Base-by-base conservation (phyloP, 1,284 basidiomycete species). In the Marasmius fiardii region DNA sequence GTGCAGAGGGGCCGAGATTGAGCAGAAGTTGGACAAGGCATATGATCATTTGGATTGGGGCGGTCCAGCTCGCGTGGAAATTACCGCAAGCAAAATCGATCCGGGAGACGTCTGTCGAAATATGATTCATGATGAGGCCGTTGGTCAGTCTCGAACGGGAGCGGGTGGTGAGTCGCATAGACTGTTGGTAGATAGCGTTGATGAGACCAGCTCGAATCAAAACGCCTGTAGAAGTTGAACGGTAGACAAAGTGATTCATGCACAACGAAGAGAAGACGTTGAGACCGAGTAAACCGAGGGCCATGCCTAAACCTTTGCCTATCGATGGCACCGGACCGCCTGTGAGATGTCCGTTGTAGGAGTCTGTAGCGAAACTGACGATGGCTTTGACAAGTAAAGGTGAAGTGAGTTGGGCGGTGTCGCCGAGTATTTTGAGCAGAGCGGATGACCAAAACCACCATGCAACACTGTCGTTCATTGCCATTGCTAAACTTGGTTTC, bases 71-170 rank as follows among this genome's bases (percentile, higher is more conserved):
- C 77, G 92, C 83, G 60, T 90, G 87, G 67, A 93, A 91, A 75
- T 88, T 95, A 3, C 89, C 90, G 48, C 84, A 82, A 60, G 88
- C 90, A 67, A 95, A 98, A 68, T 97, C 94, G 67, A 98, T 92
- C 35, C 95, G 82, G 16, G 87, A 90, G 31, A 93, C 86, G 69
- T 98, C 95, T 0, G 94, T 95, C 4, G 92, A 94, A 61, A 98
- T 95, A 71, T 95, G 92, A 65, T 94, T 96, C 59, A 96, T 87
- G 43, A 95, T 81, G 65, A 88, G 88, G 37, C 93, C 93, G 64
- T 92, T 95, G 0, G 91, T 84, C 28, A 95, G 78, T 3, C 86
- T 86, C 2, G 87, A 85, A n/a, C 95, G 83, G 8, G 93, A 85
- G 51, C 93, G 89, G 20, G 90, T 83, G 2, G 89, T 90, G 48